Evolutionary conservation across 768 basidiomycete species (phyloP).

Genomic region (Suillus occidentalis): DNA sequence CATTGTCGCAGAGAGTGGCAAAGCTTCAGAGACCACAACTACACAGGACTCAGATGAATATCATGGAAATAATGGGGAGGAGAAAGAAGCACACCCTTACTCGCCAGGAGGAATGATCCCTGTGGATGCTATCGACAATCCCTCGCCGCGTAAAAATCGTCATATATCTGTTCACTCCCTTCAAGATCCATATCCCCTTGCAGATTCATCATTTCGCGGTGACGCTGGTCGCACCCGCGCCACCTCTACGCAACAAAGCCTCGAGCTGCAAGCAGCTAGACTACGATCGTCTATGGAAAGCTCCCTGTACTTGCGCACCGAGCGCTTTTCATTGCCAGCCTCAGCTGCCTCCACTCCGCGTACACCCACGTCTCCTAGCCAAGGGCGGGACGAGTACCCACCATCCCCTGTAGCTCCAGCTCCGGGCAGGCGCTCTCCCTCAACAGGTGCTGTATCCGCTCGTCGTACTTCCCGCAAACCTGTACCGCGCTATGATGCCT

Average conservation of each 20-base stretch:
- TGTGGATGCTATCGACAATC: constrained; percentile 20
- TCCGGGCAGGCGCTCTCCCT: constrained; percentile 30
- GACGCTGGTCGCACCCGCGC: constrained; percentile 14
- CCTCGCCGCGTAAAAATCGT: constrained; percentile 16
- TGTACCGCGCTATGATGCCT: constrained; percentile 51
- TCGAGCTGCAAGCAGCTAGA: constrained; percentile 33
- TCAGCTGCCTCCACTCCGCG: constrained; percentile 16
- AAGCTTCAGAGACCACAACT: constrained; percentile 16
- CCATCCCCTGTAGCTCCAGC: constrained; percentile 22
- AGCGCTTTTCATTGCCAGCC: constrained; percentile 31
- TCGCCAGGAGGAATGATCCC: constrained; percentile 17
- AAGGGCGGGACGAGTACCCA: constrained; percentile 31
- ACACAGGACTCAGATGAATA: constrained; percentile 26
- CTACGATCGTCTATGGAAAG: constrained; percentile 33
- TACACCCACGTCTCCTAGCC: constrained; percentile 17
- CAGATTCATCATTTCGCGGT: constrained; percentile 5
- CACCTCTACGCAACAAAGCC: constrained; percentile 14
- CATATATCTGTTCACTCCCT: constrained; percentile 21
- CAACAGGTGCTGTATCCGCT: constrained; percentile 22
- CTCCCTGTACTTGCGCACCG: constrained; percentile 23
- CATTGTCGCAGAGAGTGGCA: constrained; percentile 13
- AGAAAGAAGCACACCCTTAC: constrained; percentile 22
- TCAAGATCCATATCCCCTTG: constrained; percentile 14
- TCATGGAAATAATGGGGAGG: constrained; percentile 15
- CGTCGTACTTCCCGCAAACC: constrained; percentile 50